These are phyloP conservation scores for Populus trichocarpa DNA, from an alignment of 441 rosid genomes.

Conservation along the genomic window DNA sequence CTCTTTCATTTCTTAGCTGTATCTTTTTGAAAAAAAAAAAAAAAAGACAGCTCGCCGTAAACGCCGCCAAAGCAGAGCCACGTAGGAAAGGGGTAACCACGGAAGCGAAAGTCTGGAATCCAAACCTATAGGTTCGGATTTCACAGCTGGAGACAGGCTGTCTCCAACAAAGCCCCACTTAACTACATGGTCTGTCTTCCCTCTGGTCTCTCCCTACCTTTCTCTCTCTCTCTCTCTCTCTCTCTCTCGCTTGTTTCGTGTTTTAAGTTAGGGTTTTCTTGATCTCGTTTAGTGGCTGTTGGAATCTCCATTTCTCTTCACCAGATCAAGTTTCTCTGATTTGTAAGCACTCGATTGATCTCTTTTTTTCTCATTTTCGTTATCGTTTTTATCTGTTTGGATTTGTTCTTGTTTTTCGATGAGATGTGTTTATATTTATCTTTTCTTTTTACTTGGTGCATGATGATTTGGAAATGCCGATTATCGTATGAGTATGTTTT, in stretches of 20 bases:
- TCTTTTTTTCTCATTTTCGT: conserved; percentile 18
- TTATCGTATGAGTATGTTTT: background rate
- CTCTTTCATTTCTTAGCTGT: background rate
- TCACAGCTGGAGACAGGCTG: conserved; percentile 99
- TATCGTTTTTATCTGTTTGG: background rate
- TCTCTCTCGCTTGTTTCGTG: conserved; percentile 5
- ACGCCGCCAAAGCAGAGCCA: conserved; percentile 51
- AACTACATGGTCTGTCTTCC: conserved; percentile 32
- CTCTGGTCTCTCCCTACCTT: conserved; percentile 4
- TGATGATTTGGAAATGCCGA: conserved; percentile 15
- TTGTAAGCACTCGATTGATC: conserved; percentile 51
- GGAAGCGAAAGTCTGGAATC: conserved; percentile 15
- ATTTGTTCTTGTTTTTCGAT: conserved; percentile 4
- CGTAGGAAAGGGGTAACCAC: conserved; percentile 27
- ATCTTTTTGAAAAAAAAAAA: background rate
- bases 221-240: background rate
- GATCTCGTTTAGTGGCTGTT: conserved; percentile 31
- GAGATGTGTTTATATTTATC: conserved; percentile 1
- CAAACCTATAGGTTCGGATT: conserved; percentile 47
- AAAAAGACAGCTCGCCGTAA: conserved; percentile 28
- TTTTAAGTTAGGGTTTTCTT: conserved; percentile 43
- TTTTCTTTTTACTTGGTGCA: background rate
- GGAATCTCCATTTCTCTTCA: conserved; percentile 24
- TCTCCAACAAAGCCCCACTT: conserved; percentile 94
- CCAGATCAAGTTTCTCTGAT: conserved; percentile 53